Base-by-base conservation (phyloP, 2,329 filamentous ascomycete species). In the Claviceps purpurea region DNA sequence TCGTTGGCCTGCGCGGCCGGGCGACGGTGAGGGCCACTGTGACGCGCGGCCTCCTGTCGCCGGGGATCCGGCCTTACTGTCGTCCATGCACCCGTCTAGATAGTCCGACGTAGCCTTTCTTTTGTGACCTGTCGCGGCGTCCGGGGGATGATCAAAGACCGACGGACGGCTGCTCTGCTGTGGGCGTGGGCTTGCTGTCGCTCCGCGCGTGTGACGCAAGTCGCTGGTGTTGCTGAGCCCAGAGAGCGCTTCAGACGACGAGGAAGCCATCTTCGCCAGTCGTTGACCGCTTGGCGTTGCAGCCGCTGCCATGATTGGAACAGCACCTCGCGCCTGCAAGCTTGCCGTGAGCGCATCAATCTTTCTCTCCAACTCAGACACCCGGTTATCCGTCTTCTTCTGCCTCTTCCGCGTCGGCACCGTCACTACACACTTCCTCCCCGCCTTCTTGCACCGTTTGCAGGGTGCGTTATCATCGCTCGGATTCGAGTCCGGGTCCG, bases 351-450 rank as follows among this genome's bases (percentile, higher is more conserved):
- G 66, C 8, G 85, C 87, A 71, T 95, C 89, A 57, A 95, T 91
- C 72, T 94, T 94, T 73, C 85, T 89, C 73, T 95, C 89, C 50
- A 96, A 74, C 71, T 95, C 89, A 8, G 89, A 85, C 13, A 96
- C 89, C 50, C 89, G 78, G 58, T 82, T 91, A 65, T 95, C 90
- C 51, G 87, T 89, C 74, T 95, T 95, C 73, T 91, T 95, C 71
- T 91, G 87, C 45, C 89, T 77, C 69, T 94, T 95, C 42, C 88
- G 66, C 34, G 74, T 79, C 14, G 78, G 87, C 56, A 82, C 79
- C 1, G 88, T 94, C 56, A 90, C 83, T 42, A 90, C 71, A 63
- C 89, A 95, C 56, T 75, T 74, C 40, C 89, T 75, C n/a, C 82
- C 80, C 2, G 88, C 86, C 69, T 94, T 95, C 49, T 79, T 78